Evolutionary conservation across 495 filamentous ascomycete species (phyloP).

Genomic region (Symbiotaphrina buchneri): DNA sequence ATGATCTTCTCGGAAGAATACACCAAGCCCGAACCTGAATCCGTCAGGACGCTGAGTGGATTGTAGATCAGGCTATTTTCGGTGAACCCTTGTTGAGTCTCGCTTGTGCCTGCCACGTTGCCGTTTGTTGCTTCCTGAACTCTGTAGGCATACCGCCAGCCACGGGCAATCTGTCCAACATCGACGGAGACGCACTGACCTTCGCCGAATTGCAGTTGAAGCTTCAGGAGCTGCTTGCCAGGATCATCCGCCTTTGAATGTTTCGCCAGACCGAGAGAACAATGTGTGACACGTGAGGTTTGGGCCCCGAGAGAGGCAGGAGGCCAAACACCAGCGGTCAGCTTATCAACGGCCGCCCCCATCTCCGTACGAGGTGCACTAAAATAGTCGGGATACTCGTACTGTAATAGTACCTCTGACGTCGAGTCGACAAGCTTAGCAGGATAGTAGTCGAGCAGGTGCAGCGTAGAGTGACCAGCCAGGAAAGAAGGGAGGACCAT

Average conservation of each 20-base stretch:
- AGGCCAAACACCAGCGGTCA: no score
- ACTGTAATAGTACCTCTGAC: slow-evolving; percentile 10
- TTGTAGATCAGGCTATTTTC: slow-evolving; percentile 2
- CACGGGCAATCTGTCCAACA: slow-evolving; percentile 14
- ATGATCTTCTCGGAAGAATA: slow-evolving; percentile 6
- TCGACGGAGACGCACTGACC: slow-evolving; percentile 9
- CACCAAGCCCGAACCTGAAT: slow-evolving; percentile 6
- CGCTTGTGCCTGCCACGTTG: background rate
- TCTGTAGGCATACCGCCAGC: slow-evolving; percentile 12
- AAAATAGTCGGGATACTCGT: slow-evolving; percentile 12
- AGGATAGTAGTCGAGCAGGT: slow-evolving; percentile 13
- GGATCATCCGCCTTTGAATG: background rate
- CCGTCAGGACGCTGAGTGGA: slow-evolving; percentile 5
- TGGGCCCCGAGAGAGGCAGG: no score
- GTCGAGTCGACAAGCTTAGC: slow-evolving; percentile 4
- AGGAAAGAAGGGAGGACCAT: slow-evolving; percentile 12
- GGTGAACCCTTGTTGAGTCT: background rate
- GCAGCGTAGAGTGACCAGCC: slow-evolving; percentile 6
- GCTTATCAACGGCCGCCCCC: slow-evolving; percentile 1
- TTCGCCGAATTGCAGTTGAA: slow-evolving; percentile 7
- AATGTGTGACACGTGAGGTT: background rate
- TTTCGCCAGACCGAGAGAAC: background rate
- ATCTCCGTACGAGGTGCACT: slow-evolving; percentile 10
- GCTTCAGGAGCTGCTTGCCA: slow-evolving; percentile 5
- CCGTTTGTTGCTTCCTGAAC: background rate